Evolutionary conservation across 2,329 filamentous ascomycete genomes (phyloP).

Genomic region (Helotiales sp.): DNA sequence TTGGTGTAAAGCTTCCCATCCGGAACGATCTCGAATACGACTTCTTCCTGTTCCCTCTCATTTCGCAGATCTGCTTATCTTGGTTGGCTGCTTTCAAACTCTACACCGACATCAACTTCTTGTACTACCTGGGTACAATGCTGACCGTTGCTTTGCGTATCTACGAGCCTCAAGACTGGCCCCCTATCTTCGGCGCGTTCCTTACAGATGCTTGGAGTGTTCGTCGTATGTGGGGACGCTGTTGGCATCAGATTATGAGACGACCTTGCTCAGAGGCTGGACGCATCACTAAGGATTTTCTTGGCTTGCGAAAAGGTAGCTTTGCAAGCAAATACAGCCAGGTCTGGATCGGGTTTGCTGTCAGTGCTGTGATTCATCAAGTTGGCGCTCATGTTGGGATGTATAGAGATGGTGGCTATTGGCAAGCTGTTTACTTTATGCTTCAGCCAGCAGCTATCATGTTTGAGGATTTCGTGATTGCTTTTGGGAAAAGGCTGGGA

Average conservation of each 20-base stretch:
- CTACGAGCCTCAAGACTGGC: not conserved
- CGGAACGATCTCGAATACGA: not conserved
- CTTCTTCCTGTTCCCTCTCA: not conserved
- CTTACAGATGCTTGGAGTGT: not conserved
- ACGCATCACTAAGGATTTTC: not conserved
- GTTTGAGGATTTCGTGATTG: not conserved
- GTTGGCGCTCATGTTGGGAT: not conserved
- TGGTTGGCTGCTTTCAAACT: not conserved
- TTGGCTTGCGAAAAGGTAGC: not conserved
- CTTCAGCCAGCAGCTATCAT: not conserved
- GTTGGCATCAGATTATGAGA: slow-evolving; percentile 5
- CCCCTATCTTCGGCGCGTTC: not conserved
- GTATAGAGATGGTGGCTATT: slow-evolving; percentile 1
- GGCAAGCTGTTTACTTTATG: not conserved
- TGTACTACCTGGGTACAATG: not conserved
- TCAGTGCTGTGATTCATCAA: not conserved
- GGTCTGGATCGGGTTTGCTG: not conserved
- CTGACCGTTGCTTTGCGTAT: not conserved
- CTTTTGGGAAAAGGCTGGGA: not conserved
- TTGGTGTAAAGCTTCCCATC: not conserved
- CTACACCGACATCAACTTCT: not conserved
- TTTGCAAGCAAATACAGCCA: slow-evolving; percentile 1
- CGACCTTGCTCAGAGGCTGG: slow-evolving; percentile 2
- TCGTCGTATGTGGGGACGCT: not conserved
- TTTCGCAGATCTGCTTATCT: not conserved